Percentiles rank a stretch among this genome's conserved stretches.
Evolutionary conservation across 306 rosid genomes (phyloP).

Genomic region (Sicyos baderoa): DNA sequence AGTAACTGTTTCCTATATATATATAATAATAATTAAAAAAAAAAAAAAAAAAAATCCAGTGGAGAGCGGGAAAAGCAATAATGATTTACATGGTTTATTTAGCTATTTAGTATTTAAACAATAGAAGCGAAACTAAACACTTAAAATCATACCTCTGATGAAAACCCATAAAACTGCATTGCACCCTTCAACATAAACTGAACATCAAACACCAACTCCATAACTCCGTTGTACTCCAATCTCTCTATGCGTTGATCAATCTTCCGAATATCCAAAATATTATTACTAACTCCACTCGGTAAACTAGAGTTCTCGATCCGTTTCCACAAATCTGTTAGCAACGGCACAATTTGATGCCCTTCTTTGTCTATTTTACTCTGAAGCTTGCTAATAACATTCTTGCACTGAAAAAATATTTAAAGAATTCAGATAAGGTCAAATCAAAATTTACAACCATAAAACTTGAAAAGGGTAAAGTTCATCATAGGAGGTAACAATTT

Average conservation of each 20-base stretch:
- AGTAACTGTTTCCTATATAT: no score
- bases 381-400: constrained; percentile 78
- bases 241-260: constrained; percentile 80
- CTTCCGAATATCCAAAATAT: constrained; percentile 60
- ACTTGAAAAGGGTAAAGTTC: neutral
- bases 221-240: constrained; percentile 69
- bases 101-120: neutral
- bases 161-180: constrained; percentile 66
- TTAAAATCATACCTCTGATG: constrained; percentile 63
- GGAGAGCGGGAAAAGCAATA: neutral
- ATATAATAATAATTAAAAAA: no score
- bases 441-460: neutral
- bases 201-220: constrained; percentile 83
- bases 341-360: constrained; percentile 81
- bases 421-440: constrained; percentile 22
- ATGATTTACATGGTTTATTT: neutral
- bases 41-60: no score
- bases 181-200: constrained; percentile 83
- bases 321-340: constrained; percentile 89
- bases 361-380: constrained; percentile 83
- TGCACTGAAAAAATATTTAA: constrained; percentile 51
- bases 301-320: constrained; percentile 58
- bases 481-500: neutral
- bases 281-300: constrained; percentile 49
- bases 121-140: neutral